A percentile compares a stretch with the other conserved stretches of the same genome.
Conservation (phyloP, 1,284 basidiomycete species). For the Marasmius sp. region DNA sequence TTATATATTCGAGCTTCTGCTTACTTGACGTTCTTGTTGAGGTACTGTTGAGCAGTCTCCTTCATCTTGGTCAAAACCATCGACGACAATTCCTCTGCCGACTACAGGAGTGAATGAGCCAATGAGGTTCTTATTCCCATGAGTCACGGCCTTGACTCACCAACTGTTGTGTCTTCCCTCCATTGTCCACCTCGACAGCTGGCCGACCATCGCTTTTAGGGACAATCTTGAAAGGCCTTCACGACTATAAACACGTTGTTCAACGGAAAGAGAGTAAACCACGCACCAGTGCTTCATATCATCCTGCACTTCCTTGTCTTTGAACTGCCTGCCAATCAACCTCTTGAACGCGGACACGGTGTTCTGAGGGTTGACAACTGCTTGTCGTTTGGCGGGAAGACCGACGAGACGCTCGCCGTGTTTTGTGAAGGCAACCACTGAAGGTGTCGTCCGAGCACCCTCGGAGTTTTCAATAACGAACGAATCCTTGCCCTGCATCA, state of each 20-base stretch:
- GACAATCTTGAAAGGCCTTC: conserved; percentile 83
- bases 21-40: conserved; percentile 94
- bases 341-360: conserved; percentile 97
- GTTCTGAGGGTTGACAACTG: conserved; percentile 94
- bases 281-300: conserved; percentile 81
- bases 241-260: conserved; percentile 8
- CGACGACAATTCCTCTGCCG: conserved; percentile 81
- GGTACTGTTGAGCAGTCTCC: conserved; percentile 90
- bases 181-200: conserved; percentile 79
- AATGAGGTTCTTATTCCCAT: neutral
- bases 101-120: conserved; percentile 39
- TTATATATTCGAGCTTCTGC: conserved; percentile 27
- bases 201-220: conserved; percentile 70
- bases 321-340: conserved; percentile 92
- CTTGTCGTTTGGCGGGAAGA: conserved; percentile 96
- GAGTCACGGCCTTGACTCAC: conserved; percentile 41
- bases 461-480: conserved; percentile 98
- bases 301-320: conserved; percentile 87
- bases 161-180: conserved; percentile 64
- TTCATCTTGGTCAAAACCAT: conserved; percentile 93
- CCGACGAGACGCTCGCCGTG: conserved; percentile 92
- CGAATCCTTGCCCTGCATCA: conserved; percentile 95
- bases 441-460: conserved; percentile 97
- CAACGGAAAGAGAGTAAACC: conserved; percentile 8
- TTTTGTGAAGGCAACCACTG: conserved; percentile 98